Percentiles rank a stretch among this genome's conserved stretches.
phyloP scores from a whole-genome alignment of 495 filamentous ascomycete genomes.

The Hypoxylon fuscum region DNA sequence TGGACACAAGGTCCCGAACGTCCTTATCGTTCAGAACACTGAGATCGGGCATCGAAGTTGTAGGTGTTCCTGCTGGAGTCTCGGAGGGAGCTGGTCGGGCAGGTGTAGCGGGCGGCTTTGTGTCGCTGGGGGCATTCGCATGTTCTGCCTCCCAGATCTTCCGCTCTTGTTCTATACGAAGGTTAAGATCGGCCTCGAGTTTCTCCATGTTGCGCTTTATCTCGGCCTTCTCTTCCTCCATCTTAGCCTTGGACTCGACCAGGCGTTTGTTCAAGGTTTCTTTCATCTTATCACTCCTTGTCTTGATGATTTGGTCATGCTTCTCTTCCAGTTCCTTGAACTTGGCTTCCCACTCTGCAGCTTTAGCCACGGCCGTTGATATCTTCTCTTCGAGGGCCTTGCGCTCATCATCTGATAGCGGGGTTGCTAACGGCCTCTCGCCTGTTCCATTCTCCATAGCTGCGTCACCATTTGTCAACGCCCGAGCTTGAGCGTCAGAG shows the following conservation, averaged over 20 bases:
- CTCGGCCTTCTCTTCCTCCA: slow-evolving; percentile 54
- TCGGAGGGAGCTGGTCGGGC: slow-evolving; percentile 38
- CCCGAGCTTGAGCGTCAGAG: slow-evolving; percentile 52
- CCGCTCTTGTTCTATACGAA: slow-evolving; percentile 71
- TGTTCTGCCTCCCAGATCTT: slow-evolving; percentile 63
- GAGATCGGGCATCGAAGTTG: slow-evolving; percentile 48
- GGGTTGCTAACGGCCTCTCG: slow-evolving; percentile 38
- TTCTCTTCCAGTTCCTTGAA: slow-evolving; percentile 63
- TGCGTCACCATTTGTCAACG: slow-evolving; percentile 46
- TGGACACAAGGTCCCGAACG: slow-evolving; percentile 69
- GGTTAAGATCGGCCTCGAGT: slow-evolving; percentile 67
- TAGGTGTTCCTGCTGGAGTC: slow-evolving; percentile 41
- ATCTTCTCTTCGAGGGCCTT: slow-evolving; percentile 61
- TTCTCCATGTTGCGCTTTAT: slow-evolving; percentile 64
- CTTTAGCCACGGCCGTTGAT: slow-evolving; percentile 54
- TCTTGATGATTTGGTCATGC: slow-evolving; percentile 64
- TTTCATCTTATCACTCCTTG: slow-evolving; percentile 77
- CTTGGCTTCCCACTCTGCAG: slow-evolving; percentile 65
- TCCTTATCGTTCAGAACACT: slow-evolving; percentile 65
- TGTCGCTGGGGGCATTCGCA: slow-evolving; percentile 36
- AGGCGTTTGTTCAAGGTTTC: slow-evolving; percentile 74
- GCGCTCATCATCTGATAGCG: slow-evolving; percentile 59
- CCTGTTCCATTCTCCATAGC: slow-evolving; percentile 48
- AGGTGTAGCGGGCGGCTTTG: slow-evolving; percentile 45
- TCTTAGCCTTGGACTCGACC: slow-evolving; percentile 63